Base-by-base conservation (phyloP, 805 yeast species). In the Teunomyces atbi region DNA sequence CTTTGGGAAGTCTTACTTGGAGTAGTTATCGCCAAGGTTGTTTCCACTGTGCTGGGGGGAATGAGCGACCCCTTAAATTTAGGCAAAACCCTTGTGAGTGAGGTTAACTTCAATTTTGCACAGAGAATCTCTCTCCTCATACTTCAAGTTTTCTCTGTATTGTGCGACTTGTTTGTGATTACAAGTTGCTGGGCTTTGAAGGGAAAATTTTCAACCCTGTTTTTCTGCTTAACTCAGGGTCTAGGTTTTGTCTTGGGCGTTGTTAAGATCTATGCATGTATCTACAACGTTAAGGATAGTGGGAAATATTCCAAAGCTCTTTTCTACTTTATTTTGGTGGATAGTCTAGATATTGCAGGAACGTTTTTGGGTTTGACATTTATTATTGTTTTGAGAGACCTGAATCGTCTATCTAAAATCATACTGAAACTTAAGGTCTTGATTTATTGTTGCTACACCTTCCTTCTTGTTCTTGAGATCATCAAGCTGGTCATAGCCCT, bases 191-290 rank as follows among this genome's bases (percentile, higher is more conserved):
- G 39, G 39, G 39, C 39, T 5, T 8, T 36, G 4, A 36, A 36
- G 19, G 39, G 39, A 21, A 36, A 36, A 21, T 36, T 36, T 26
- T 36, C 39, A 8, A 36, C 39, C 28, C 28, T 21, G 39, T 36
- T 36, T 19, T 36, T 36, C 12, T 36, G 39, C 28, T 13, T 36
- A 15, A 36, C 39, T 8, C 39, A 36, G 28, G 39, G 39, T 6
- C 13, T 36, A 20, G 39, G 39, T 6, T 36, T 36, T 13, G 39
- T 36, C 28, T 36, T 36, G 39, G 39, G 39, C 4, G 39, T 36
- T 7, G 39, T 36, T 15, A 36, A 36, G 16, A 20, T 36, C 27
- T 36, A 36, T 21, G 23, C 39, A 6, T 36, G 39, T 18, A 20
- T 36, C 28, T 36, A 36, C 26, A 19, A 36, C 28, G 23, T 36